Evolutionary conservation across 2,329 filamentous ascomycete species (phyloP), one percentile per base, ranked within the genome.

Genomic region (Neoscytalidium dimidiatum): DNA sequence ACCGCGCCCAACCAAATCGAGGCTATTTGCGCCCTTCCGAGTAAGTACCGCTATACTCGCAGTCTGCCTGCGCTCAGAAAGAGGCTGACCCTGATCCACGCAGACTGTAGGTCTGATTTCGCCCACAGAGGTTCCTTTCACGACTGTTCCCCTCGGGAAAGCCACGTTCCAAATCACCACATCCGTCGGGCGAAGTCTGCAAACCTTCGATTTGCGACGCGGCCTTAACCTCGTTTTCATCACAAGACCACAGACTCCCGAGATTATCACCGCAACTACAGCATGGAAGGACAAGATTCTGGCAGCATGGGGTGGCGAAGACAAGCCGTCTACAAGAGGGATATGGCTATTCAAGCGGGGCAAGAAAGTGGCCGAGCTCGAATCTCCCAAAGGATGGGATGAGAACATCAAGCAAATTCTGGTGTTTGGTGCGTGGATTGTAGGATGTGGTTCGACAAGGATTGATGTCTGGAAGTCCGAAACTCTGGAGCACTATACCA

Each of bases 161-260:
- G 94, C 92, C 0, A 96, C 93, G 3, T 99, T 97, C 75, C 95
- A 99, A 77, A 92, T 99, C 78, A 98, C 95, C 35, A 99, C 95
- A 31, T 98, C 92, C 0, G 91, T 96, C 67, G 95, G 94, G 68
- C 87, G 89, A 72, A 92, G 90, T 66, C 85, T 99, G 52, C 95
- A 99, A 79, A 99, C 95, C 0, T 99, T 99, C 81, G 95, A 99
- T 76, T 82, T 99, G 67, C 92, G 91, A 77, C 88, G 90, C 71
- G 94, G 94, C 52, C 85, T 99, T 67, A 94, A 96, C 72, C 87
- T 99, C 57, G 88, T 98, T 72, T 99, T 99, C 78, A 86, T 99
- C 67, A 97, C 92, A 21, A 86, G 93, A 60, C 95, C 96, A 0
- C 91, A 96, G 77, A 97, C 94, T 0, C 93, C 93, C 1, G 86